Evolutionary conservation across 2,329 filamentous ascomycete species (phyloP), one percentile per base, ranked within the genome.

Genomic region (Paracoccidioides lutzii): DNA sequence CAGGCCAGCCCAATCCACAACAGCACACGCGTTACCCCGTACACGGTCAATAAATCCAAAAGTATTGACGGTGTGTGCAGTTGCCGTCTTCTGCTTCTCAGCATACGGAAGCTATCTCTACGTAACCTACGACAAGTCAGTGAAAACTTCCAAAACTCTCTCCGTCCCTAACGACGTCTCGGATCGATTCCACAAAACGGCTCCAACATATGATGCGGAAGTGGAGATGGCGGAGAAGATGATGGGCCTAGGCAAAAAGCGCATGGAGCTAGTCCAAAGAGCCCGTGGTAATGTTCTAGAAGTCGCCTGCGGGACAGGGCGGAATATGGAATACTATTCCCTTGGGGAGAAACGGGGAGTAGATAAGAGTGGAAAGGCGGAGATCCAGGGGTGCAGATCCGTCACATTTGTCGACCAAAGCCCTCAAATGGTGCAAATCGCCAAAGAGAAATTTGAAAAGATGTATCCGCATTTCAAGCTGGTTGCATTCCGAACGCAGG

Each of bases 301-400:
- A 62, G 73, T 77, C 42, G 74, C 72, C 58, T 75, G 70, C 44
- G 75, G 76, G n/a, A 78, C 76, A 1, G 76, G 76, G 3, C 66
- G 75, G 38, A 78, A 78, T 58, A 61, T 74, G 59, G 63, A 68
- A 33, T 76, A 71, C 59, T 78, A 78, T 61, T 65, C 71, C 53
- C 62, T 76, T 3, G 69, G 69, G 1, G 66, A 70, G 58, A 62
- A 63, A 41, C 60, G 69, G 15, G 67, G 63, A 4, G 55, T 65
- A 1, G 66, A 70, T 44, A 59, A 64, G 5, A 60, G 67, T 10
- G 68, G 70, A 2, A 66, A 62, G 33, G 62, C 61, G 4, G 59
- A 61, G 1, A 46, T 71, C 0, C 57, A 59, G 15, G 71, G 70
- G 0, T 73, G 72, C 62, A 70, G 69, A 53, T 70, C 70, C 22